Conservation (phyloP, 768 basidiomycete genomes). For the Rhizopogon rudus region DNA sequence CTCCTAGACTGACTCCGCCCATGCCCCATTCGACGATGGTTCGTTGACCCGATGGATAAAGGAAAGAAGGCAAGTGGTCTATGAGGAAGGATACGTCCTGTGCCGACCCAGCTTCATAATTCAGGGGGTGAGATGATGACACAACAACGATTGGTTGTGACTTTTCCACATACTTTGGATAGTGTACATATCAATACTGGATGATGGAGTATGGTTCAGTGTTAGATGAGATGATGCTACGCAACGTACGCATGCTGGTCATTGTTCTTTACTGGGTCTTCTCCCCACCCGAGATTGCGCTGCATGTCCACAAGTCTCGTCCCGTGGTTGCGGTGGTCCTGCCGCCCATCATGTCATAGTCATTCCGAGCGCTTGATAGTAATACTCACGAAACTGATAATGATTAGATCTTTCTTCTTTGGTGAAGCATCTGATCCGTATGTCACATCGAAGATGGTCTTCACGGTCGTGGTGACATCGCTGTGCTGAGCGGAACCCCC, state of each 20-base stretch:
- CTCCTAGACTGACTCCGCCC: constrained; percentile 77
- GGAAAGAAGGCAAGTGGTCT: constrained; percentile 68
- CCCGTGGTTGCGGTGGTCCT: constrained; percentile 31
- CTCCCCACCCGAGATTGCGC: constrained; percentile 21
- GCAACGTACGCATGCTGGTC: constrained; percentile 24
- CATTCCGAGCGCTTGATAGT: not conserved
- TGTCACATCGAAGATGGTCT: constrained; percentile 16
- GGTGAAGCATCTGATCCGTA: constrained; percentile 6
- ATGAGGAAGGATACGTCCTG: constrained; percentile 77
- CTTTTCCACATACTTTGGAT: constrained; percentile 21
- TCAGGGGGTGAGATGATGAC: not conserved
- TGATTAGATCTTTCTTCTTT: constrained; percentile 21
- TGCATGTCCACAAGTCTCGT: constrained; percentile 17
- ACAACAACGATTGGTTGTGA: too few relatives aligned
- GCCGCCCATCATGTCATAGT: not conserved
- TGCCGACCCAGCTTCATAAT: constrained; percentile 49
- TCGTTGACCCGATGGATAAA: constrained; percentile 66
- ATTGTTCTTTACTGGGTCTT: constrained; percentile 17
- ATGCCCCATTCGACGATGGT: constrained; percentile 64
- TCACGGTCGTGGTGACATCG: constrained; percentile 12
- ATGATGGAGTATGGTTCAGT: constrained; percentile 3
- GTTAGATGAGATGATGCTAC: not conserved
- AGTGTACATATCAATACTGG: constrained; percentile 26
- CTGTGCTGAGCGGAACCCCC: not conserved
- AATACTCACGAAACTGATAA: constrained; percentile 22